phyloP scores from a whole-genome alignment of 352 stramenopile species.

The Lagenidium giganteum region DNA sequence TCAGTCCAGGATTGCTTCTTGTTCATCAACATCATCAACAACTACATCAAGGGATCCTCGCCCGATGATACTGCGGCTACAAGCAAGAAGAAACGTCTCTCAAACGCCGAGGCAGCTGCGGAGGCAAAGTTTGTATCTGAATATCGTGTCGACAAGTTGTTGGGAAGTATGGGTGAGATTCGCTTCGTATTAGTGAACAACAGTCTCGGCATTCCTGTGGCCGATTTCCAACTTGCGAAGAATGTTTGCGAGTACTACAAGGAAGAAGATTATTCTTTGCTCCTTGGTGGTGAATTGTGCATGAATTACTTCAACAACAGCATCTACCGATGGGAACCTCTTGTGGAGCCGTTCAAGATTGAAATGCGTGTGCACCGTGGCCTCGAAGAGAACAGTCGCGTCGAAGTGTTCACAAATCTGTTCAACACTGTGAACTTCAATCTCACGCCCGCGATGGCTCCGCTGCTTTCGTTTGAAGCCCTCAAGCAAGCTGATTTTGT shows the following conservation, averaged over 20 bases:
- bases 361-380: slow-evolving; percentile 56
- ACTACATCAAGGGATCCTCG: slow-evolving; percentile 57
- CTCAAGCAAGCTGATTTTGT: slow-evolving; percentile 69
- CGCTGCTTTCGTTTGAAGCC: slow-evolving; percentile 57
- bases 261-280: slow-evolving; percentile 63
- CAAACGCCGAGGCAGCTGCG: too few relatives aligned
- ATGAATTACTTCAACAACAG: slow-evolving; percentile 85
- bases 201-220: slow-evolving; percentile 65
- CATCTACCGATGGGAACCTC: slow-evolving; percentile 75
- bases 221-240: slow-evolving; percentile 66
- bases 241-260: slow-evolving; percentile 74
- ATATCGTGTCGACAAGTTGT: slow-evolving; percentile 57
- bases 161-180: slow-evolving; percentile 64
- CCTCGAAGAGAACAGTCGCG: slow-evolving; percentile 43
- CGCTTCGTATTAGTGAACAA: slow-evolving; percentile 79
- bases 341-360: slow-evolving; percentile 65
- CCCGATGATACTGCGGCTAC: slow-evolving; percentile 1
- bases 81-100: slow-evolving; percentile 4
- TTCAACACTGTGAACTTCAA: slow-evolving; percentile 78
- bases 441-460: slow-evolving; percentile 69
- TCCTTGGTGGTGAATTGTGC: slow-evolving; percentile 49
- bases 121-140: too few relatives aligned
- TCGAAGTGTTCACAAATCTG: slow-evolving; percentile 65
- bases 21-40: slow-evolving; percentile 74
- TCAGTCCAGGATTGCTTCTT: slow-evolving; percentile 69